Conservation (phyloP, 2,329 filamentous ascomycete genomes). For the Sporothrix brunneoviolacea region DNA sequence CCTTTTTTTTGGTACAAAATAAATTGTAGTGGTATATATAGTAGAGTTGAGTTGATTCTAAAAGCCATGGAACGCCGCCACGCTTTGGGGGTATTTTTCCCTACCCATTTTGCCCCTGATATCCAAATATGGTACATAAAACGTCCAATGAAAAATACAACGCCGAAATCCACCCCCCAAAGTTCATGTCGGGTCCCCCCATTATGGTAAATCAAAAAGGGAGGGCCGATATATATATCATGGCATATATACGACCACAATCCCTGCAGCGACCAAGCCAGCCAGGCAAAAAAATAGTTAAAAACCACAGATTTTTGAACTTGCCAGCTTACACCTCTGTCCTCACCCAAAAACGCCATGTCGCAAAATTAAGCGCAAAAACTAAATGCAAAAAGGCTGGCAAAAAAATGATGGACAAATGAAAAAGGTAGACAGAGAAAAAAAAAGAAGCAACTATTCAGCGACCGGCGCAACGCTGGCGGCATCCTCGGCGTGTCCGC, state of each 20-base stretch:
- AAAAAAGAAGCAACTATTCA: neutral
- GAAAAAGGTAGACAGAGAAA: neutral
- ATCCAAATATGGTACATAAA: too few species aligned
- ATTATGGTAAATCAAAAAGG: neutral
- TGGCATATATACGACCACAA: too few species aligned
- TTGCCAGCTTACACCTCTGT: neutral
- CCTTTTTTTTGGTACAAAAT: constrained; percentile 2
- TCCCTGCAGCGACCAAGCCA: neutral
- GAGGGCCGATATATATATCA: neutral
- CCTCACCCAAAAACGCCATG: neutral
- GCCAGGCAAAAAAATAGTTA: neutral
- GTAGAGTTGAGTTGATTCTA: constrained; percentile 12
- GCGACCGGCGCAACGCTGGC: constrained; percentile 23
- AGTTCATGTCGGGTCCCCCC: too few species aligned
- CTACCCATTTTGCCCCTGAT: neutral
- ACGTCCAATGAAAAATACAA: constrained; percentile 18
- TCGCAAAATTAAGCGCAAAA: neutral
- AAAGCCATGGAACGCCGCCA: constrained; percentile 3
- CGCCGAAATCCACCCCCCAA: neutral
- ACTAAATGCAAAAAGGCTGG: neutral
- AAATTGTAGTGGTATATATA: constrained; percentile 8
- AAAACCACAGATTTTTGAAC: neutral
- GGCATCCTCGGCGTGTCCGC: constrained; percentile 38
- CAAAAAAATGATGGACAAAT: constrained; percentile 11
- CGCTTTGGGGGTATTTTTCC: neutral